Conservation (phyloP, 495 filamentous ascomycete genomes). For the Podospora appendiculata region DNA sequence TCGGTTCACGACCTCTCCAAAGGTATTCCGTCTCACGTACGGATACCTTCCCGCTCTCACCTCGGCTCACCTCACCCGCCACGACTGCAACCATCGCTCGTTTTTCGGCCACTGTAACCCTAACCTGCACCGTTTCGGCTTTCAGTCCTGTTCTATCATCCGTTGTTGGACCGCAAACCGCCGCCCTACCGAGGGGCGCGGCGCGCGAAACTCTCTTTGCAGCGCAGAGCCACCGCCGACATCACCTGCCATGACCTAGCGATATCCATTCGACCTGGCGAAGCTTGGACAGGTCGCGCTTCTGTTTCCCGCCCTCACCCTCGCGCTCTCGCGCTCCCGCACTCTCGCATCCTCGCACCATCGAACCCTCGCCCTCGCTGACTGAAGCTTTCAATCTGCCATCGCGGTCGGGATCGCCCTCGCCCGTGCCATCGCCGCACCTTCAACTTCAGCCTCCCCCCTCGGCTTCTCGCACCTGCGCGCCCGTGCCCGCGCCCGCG, state of each 20-base stretch:
- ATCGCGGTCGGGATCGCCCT: background rate
- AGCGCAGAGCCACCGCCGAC: background rate
- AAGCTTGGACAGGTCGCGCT: slow-evolving; percentile 10
- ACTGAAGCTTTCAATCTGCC: background rate
- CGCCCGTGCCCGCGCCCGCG: no score
- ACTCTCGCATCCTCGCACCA: background rate
- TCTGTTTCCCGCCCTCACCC: background rate
- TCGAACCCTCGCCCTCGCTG: background rate
- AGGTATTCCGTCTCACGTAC: no score
- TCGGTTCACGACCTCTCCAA: no score
- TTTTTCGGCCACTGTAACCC: background rate
- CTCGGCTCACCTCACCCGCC: no score
- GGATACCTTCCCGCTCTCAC: no score
- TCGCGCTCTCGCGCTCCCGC: background rate
- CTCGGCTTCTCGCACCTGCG: no score
- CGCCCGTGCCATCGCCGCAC: no score
- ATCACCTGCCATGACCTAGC: slow-evolving; percentile 12
- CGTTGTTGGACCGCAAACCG: background rate
- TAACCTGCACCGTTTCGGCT: background rate
- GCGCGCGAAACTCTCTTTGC: background rate
- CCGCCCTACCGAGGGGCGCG: background rate
- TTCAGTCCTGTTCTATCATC: background rate
- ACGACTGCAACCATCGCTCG: background rate
- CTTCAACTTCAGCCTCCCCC: no score
- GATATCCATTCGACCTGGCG: slow-evolving; percentile 8